A percentile compares a stretch with the other conserved stretches of the same genome.
phyloP scores from a whole-genome alignment of 805 yeast genomes.

The Grigorovia jiainica region DNA sequence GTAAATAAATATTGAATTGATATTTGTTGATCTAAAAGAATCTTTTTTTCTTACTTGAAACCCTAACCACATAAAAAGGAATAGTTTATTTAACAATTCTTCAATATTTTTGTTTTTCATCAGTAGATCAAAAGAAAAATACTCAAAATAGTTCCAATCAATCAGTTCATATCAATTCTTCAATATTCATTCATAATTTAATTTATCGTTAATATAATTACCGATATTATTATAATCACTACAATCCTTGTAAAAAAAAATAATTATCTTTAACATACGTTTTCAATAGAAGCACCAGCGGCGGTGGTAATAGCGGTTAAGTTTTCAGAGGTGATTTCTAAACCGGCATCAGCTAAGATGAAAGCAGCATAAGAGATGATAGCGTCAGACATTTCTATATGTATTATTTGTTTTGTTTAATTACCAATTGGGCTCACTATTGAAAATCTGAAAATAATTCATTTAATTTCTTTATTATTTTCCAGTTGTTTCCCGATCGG shows the following conservation, averaged over 20 bases:
- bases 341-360: slow-evolving; percentile 95
- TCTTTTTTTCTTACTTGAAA: no score
- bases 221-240: no score
- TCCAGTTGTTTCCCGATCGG: neutral
- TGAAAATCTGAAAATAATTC: neutral
- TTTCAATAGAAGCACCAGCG: slow-evolving; percentile 71
- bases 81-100: no score
- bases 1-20: no score
- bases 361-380: slow-evolving; percentile 96
- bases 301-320: slow-evolving; percentile 61
- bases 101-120: no score
- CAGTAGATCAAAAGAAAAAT: no score
- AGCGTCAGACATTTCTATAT: slow-evolving; percentile 72
- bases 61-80: no score
- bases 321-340: slow-evolving; percentile 83
- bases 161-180: neutral
- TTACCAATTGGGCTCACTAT: neutral
- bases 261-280: slow-evolving; percentile 27
- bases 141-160: no score
- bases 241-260: slow-evolving; percentile 18
- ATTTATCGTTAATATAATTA: no score
- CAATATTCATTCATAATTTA: neutral
- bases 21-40: no score
- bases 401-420: slow-evolving; percentile 4
- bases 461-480: neutral